Evolutionary conservation across 192 early-diverging fungal genomes (phyloP).

Genomic region (Backusella tuberculispora): DNA sequence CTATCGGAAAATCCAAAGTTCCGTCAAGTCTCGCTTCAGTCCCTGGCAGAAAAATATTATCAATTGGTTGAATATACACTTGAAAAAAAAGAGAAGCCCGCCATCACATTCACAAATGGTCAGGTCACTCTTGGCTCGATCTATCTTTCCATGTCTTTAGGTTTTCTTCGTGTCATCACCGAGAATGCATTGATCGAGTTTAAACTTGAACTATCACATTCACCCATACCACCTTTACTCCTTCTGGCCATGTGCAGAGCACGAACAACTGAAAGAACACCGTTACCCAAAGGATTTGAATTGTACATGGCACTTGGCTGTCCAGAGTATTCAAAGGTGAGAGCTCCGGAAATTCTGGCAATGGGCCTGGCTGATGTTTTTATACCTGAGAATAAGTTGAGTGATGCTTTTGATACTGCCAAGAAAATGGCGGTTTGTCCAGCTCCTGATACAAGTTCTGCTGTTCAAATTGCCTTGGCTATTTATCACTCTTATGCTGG

Average conservation of each 20-base stretch:
- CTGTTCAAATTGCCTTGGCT: conserved; percentile 47
- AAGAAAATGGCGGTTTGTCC: conserved; percentile 51
- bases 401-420: conserved; percentile 43
- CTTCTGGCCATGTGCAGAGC: neutral
- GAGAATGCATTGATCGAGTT: conserved; percentile 43
- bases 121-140: conserved; percentile 41
- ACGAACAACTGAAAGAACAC: conserved; percentile 18
- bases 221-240: conserved; percentile 33
- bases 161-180: conserved; percentile 45
- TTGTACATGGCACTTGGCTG: conserved; percentile 48
- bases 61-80: conserved; percentile 25
- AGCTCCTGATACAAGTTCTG: conserved; percentile 44
- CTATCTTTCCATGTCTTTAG: conserved; percentile 39
- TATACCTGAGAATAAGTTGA: conserved; percentile 45
- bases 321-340: conserved; percentile 39
- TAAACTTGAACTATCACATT: conserved; percentile 19
- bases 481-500: conserved; percentile 51
- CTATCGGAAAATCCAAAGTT: neutral
- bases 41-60: conserved; percentile 26
- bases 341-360: conserved; percentile 50
- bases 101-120: conserved; percentile 46
- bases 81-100: conserved; percentile 23
- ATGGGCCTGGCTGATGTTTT: conserved; percentile 54
- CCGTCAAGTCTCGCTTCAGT: neutral
- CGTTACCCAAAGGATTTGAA: conserved; percentile 37